Conservation (phyloP, 1,139 yeast genomes). For the Magnusiomyces sp. region DNA sequence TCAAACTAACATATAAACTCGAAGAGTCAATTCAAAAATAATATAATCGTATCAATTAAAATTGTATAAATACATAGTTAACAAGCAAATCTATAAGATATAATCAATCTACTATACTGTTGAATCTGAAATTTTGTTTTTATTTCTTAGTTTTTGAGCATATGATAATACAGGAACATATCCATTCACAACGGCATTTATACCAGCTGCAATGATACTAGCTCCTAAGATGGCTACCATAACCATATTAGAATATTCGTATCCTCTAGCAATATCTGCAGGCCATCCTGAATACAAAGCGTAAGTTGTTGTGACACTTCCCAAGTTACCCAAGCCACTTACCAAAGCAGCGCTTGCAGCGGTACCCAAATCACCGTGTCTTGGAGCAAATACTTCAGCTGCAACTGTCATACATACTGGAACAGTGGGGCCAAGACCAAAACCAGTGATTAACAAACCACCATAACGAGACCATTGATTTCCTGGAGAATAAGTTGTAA, state of each 20-base stretch:
- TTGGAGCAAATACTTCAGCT: constrained; percentile 61
- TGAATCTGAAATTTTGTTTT: too few relatives aligned
- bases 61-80: too few relatives aligned
- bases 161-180: constrained; percentile 3
- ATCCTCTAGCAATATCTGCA: constrained; percentile 53
- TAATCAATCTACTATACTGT: too few relatives aligned
- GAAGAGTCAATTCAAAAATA: too few relatives aligned
- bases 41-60: too few relatives aligned
- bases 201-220: constrained; percentile 47
- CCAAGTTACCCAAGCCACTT: constrained; percentile 78
- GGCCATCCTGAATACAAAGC: constrained; percentile 88
- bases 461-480: constrained; percentile 72
- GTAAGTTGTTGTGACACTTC: constrained; percentile 77
- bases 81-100: too few relatives aligned
- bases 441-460: constrained; percentile 73
- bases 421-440: constrained; percentile 84
- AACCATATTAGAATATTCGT: constrained; percentile 72
- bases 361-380: constrained; percentile 76
- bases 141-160: too few relatives aligned
- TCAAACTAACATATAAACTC: too few relatives aligned
- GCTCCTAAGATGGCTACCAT: constrained; percentile 67
- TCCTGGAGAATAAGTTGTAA: constrained; percentile 58
- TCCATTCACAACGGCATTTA: constrained; percentile 20
- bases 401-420: constrained; percentile 86
- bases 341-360: constrained; percentile 80